These are phyloP conservation scores for Candida ovalis DNA, from an alignment of 805 yeast species.

Conservation along the genomic window DNA sequence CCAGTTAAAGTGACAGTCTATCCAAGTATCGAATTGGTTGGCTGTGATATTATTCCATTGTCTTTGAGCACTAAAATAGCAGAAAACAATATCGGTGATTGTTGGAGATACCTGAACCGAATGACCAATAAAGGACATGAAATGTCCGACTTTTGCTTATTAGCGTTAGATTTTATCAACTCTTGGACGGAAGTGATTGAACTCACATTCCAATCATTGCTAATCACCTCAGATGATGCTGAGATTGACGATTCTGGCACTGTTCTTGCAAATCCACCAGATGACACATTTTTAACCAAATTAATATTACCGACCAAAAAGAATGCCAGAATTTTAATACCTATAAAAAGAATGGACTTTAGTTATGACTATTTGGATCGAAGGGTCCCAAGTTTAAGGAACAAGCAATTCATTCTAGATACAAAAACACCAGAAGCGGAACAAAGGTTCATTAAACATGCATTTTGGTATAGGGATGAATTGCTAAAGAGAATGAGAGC, in stretches of 20 bases:
- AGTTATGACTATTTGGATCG: slow-evolving; percentile 39
- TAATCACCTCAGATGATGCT: slow-evolving; percentile 18
- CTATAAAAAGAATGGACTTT: slow-evolving; percentile 54
- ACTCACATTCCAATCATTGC: slow-evolving; percentile 25
- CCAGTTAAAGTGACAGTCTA: slow-evolving; percentile 70
- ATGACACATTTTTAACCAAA: slow-evolving; percentile 14
- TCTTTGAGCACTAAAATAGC: slow-evolving; percentile 30
- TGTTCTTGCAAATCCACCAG: slow-evolving; percentile 10
- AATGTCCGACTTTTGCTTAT: slow-evolving; percentile 53
- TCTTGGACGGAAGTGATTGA: slow-evolving; percentile 63
- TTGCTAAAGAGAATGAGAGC: slow-evolving; percentile 60
- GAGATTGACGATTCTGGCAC: slow-evolving; percentile 24
- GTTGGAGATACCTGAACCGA: slow-evolving; percentile 31
- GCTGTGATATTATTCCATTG: slow-evolving; percentile 70
- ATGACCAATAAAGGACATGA: slow-evolving; percentile 31
- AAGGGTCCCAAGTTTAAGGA: slow-evolving; percentile 67
- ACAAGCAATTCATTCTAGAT: slow-evolving; percentile 66
- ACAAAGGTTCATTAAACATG: slow-evolving; percentile 49
- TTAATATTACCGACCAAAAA: slow-evolving; percentile 23
- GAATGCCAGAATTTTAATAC: slow-evolving; percentile 59
- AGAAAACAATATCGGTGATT: slow-evolving; percentile 19
- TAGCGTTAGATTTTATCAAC: slow-evolving; percentile 76
- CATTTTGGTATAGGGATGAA: slow-evolving; percentile 79
- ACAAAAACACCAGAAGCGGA: slow-evolving; percentile 52
- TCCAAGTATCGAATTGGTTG: slow-evolving; percentile 69